phyloP scores from a whole-genome alignment of 208 protist species.

The Strigomonas culicis region DNA sequence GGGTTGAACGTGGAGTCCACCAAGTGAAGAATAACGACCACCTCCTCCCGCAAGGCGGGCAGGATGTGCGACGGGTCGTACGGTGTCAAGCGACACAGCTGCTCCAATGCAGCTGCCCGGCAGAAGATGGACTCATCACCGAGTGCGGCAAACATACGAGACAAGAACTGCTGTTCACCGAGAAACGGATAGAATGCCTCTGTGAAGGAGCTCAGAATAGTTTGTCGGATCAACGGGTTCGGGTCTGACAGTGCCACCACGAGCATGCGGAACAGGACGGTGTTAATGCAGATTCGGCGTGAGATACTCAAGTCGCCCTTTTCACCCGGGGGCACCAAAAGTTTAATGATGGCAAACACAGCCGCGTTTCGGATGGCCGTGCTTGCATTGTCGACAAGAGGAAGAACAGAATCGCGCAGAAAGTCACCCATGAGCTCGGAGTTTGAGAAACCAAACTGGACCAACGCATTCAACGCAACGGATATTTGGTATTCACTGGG shows the following conservation, averaged over 20 bases:
- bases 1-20: slow-evolving; percentile 49
- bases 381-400: slow-evolving; percentile 77
- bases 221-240: slow-evolving; percentile 56
- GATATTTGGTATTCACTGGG: slow-evolving; percentile 64
- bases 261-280: slow-evolving; percentile 79
- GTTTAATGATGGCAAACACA: slow-evolving; percentile 74
- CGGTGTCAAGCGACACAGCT: slow-evolving; percentile 77
- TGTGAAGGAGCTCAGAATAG: slow-evolving; percentile 71
- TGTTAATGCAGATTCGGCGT: slow-evolving; percentile 84
- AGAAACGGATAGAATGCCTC: slow-evolving; percentile 83
- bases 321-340: slow-evolving; percentile 71
- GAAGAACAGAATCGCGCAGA: slow-evolving; percentile 80
- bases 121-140: slow-evolving; percentile 82
- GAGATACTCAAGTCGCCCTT: slow-evolving; percentile 70
- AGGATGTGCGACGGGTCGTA: slow-evolving; percentile 86
- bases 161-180: slow-evolving; percentile 79
- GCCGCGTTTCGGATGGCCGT: slow-evolving; percentile 67
- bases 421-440: slow-evolving; percentile 89
- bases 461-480: slow-evolving; percentile 77
- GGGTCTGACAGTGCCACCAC: slow-evolving; percentile 71
- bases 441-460: slow-evolving; percentile 87
- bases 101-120: slow-evolving; percentile 65
- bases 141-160: slow-evolving; percentile 67
- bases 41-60: slow-evolving; percentile 68
- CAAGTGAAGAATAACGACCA: slow-evolving; percentile 59